These are phyloP conservation scores for Zygoascus flipseniorum DNA, from an alignment of 805 yeast species.

Conservation along the genomic window DNA sequence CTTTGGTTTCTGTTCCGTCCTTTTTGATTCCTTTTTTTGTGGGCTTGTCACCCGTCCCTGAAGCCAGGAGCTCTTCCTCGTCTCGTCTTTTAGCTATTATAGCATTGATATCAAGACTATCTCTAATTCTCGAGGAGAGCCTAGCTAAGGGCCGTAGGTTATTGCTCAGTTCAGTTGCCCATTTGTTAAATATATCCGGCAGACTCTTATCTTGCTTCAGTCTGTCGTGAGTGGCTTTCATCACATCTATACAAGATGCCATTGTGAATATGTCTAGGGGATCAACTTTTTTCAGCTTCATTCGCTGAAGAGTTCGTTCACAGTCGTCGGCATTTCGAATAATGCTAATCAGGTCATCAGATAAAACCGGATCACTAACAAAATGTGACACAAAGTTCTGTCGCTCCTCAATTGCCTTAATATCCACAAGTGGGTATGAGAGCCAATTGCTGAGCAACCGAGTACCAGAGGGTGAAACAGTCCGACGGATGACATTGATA, in stretches of 20 bases:
- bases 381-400: slow-evolving; percentile 45
- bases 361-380: slow-evolving; percentile 31
- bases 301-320: slow-evolving; percentile 28
- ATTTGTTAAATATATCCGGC: neutral
- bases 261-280: slow-evolving; percentile 38
- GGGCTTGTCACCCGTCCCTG: slow-evolving; percentile 3
- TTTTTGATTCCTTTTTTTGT: slow-evolving; percentile 4
- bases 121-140: slow-evolving; percentile 36
- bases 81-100: slow-evolving; percentile 7
- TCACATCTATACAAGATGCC: slow-evolving; percentile 33
- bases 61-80: slow-evolving; percentile 26
- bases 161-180: neutral
- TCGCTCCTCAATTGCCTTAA: slow-evolving; percentile 46
- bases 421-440: slow-evolving; percentile 63
- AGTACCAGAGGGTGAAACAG: slow-evolving; percentile 76
- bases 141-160: slow-evolving; percentile 18
- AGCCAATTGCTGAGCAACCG: slow-evolving; percentile 76
- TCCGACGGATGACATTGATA: slow-evolving; percentile 57
- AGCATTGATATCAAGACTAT: slow-evolving; percentile 34
- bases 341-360: slow-evolving; percentile 52
- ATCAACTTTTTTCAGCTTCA: slow-evolving; percentile 34
- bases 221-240: slow-evolving; percentile 25
- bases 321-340: slow-evolving; percentile 47
- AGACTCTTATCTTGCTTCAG: neutral
- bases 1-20: slow-evolving; percentile 7